A percentile compares a stretch with the other conserved stretches of the same genome.
These are phyloP conservation scores for Aspergillus sp. DNA, from an alignment of 2,329 filamentous ascomycete genomes.

Conservation along the genomic window DNA sequence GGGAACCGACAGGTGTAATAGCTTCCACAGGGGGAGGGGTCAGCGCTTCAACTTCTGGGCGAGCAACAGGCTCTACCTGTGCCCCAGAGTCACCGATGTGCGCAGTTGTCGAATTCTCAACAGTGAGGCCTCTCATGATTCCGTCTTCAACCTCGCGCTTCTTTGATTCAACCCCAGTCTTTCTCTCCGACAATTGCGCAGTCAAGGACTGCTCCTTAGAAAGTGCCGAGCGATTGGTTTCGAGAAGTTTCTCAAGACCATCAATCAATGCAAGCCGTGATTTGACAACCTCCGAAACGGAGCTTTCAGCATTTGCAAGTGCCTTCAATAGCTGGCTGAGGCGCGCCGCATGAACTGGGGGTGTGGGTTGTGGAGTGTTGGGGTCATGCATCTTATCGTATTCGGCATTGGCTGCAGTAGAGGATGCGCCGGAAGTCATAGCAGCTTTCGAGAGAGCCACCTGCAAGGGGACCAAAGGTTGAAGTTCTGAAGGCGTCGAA, in stretches of 20 bases:
- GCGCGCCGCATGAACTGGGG: constrained; percentile 86
- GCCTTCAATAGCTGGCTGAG: constrained; percentile 86
- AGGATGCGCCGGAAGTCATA: constrained; percentile 60
- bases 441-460: constrained; percentile 69
- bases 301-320: constrained; percentile 80
- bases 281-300: constrained; percentile 84
- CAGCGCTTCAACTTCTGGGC: constrained; percentile 78
- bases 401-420: constrained; percentile 70
- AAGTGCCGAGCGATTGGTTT: constrained; percentile 66
- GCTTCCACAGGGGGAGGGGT: constrained; percentile 69
- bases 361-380: constrained; percentile 63
- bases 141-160: constrained; percentile 85
- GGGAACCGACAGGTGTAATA: constrained; percentile 49
- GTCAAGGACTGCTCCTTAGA: constrained; percentile 64
- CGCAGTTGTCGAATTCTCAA: constrained; percentile 50
- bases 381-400: constrained; percentile 80
- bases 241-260: constrained; percentile 76
- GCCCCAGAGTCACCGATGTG: constrained; percentile 30
- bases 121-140: constrained; percentile 78
- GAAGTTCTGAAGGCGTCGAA: constrained; percentile 69
- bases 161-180: constrained; percentile 69
- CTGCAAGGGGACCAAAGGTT: constrained; percentile 68
- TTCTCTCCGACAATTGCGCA: constrained; percentile 61
- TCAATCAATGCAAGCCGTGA: constrained; percentile 72
- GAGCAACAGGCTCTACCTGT: constrained; percentile 32